Evolutionary conservation across 2,329 filamentous ascomycete genomes (phyloP).

Genomic region (Colletotrichum shisoi): DNA sequence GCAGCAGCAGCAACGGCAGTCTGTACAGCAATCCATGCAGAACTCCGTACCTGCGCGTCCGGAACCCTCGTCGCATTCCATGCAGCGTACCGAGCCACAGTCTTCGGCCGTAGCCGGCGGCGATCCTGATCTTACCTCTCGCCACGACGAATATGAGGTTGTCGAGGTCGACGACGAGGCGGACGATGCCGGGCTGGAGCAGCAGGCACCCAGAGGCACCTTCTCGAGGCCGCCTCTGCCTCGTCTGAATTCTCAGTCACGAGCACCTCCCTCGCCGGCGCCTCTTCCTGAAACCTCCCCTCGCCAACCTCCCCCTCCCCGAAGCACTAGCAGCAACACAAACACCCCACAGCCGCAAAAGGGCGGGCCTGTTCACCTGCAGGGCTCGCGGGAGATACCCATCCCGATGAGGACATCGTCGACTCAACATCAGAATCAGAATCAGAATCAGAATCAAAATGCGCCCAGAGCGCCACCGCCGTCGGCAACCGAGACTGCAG

Average conservation of each 20-base stretch:
- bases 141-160: conserved; percentile 38
- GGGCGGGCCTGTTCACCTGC: conserved; percentile 34
- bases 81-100: conserved; percentile 22
- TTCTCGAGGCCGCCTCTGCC: conserved; percentile 31
- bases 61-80: conserved; percentile 27
- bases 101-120: conserved; percentile 11
- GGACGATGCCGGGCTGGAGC: conserved; percentile 15
- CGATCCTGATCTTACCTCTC: conserved; percentile 31
- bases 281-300: conserved; percentile 19
- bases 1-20: too few relatives aligned
- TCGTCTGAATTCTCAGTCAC: conserved; percentile 39
- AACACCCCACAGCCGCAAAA: conserved; percentile 27
- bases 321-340: conserved; percentile 20
- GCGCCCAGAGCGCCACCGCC: conserved; percentile 7
- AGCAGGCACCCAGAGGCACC: conserved; percentile 28
- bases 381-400: conserved; percentile 37
- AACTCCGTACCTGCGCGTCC: conserved; percentile 21
- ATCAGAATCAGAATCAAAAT: conserved; percentile 29
- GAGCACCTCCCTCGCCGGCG: conserved; percentile 31
- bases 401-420: conserved; percentile 32
- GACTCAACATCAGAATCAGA: conserved; percentile 26
- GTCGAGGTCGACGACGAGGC: conserved; percentile 34
- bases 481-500: conserved; percentile 20
- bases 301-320: conserved; percentile 16
- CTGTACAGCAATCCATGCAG: conserved; percentile 25